A percentile compares a stretch with the other conserved stretches of the same genome.
phyloP scores from a whole-genome alignment of 148 eudicot genomes.

The Rhododendron mucronatum region DNA sequence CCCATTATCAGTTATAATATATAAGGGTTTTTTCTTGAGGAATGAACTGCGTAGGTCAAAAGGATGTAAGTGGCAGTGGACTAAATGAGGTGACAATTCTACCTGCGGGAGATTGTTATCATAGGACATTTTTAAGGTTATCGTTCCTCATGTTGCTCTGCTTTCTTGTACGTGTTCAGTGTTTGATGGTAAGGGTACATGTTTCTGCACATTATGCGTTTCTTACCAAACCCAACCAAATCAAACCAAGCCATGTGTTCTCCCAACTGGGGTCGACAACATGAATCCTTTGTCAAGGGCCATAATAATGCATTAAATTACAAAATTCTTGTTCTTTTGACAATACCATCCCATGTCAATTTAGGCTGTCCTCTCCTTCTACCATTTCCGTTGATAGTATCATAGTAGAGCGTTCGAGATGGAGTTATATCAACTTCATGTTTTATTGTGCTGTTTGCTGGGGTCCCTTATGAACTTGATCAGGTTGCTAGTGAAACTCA shows the following conservation, averaged over 20 bases:
- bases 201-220: background rate
- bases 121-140: background rate
- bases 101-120: background rate
- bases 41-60: background rate
- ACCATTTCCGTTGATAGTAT: too few relatives aligned
- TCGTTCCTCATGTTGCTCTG: background rate
- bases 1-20: background rate
- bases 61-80: background rate
- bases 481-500: too few relatives aligned
- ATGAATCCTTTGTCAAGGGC: background rate
- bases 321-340: background rate
- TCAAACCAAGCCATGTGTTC: background rate
- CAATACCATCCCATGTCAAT: too few relatives aligned
- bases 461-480: too few relatives aligned
- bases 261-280: background rate
- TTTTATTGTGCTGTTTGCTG: too few relatives aligned
- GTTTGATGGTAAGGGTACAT: slow-evolving; percentile 5
- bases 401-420: too few relatives aligned
- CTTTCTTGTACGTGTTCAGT: background rate
- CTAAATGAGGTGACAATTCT: background rate
- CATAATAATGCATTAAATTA: background rate
- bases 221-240: background rate
- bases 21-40: background rate
- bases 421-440: too few relatives aligned
- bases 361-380: too few relatives aligned